Conservation (phyloP, 1,284 basidiomycete species). For the Tilletia indica region DNA sequence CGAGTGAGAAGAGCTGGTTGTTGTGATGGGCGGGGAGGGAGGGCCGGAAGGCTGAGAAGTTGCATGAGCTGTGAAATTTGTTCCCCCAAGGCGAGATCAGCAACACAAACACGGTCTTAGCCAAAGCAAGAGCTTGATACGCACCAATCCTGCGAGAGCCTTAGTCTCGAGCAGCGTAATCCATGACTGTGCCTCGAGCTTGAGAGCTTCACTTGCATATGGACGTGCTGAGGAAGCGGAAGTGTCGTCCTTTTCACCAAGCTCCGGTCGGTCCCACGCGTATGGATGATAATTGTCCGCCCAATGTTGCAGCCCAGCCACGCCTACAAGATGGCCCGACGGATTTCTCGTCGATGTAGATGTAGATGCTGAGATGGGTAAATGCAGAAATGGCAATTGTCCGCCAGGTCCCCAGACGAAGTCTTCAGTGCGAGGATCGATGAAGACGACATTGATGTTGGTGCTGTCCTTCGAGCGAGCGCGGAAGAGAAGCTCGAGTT, state of each 20-base stretch:
- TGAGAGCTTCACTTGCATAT: conserved; percentile 17
- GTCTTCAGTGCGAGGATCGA: conserved; percentile 25
- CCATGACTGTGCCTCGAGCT: conserved; percentile 33
- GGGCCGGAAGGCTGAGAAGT: conserved; percentile 27
- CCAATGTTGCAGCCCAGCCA: conserved; percentile 30
- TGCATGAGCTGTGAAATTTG: conserved; percentile 13
- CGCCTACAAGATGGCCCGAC: background rate
- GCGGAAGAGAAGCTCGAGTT: conserved; percentile 44
- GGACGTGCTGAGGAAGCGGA: conserved; percentile 12
- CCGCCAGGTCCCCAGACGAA: conserved; percentile 41
- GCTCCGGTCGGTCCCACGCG: conserved; percentile 31
- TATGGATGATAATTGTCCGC: conserved; percentile 35
- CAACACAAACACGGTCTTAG: no score
- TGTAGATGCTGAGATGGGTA: conserved; percentile 24
- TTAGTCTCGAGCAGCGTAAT: conserved; percentile 28
- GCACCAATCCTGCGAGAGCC: conserved; percentile 33
- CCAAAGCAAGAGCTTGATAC: background rate
- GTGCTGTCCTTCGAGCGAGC: conserved; percentile 5
- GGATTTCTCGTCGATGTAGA: background rate
- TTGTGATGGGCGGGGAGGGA: conserved; percentile 1
- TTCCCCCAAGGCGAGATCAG: conserved; percentile 23
- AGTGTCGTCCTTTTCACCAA: conserved; percentile 26
- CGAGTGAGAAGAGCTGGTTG: conserved; percentile 14
- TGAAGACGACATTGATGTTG: conserved; percentile 10
- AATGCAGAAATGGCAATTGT: conserved; percentile 38